Percentiles rank a stretch among this genome's conserved stretches.
These are phyloP conservation scores for Alternaria rosae DNA, from an alignment of 2,329 filamentous ascomycete genomes.

Conservation along the genomic window DNA sequence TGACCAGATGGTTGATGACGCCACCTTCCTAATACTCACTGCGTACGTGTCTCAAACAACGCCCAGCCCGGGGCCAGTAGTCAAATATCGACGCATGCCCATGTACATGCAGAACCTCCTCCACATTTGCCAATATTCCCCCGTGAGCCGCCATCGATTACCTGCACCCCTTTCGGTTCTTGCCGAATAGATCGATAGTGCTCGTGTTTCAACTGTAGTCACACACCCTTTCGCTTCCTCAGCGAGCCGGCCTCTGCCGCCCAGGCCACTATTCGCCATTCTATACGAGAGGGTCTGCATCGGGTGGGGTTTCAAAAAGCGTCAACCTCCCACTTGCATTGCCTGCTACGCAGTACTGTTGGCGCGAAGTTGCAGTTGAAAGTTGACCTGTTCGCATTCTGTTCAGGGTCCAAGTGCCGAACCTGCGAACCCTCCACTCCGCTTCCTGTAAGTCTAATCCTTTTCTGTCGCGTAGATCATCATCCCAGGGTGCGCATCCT, in stretches of 20 bases:
- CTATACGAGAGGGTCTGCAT: conserved; percentile 18
- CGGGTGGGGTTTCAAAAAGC: conserved; percentile 21
- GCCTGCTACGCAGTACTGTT: not conserved
- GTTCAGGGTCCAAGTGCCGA: conserved; percentile 11
- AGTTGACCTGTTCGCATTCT: not conserved
- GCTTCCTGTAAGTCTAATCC: conserved; percentile 25
- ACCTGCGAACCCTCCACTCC: conserved; percentile 12
- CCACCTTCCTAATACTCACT: conserved; percentile 10
- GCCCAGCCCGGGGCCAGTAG: conserved; percentile 5
- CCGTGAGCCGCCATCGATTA: conserved; percentile 13
- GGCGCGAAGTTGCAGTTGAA: not conserved
- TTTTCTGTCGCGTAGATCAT: conserved; percentile 19
- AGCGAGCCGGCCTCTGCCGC: conserved; percentile 26
- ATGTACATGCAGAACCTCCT: not conserved
- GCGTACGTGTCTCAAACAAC: conserved; percentile 11
- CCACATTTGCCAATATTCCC: conserved; percentile 6
- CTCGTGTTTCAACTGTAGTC: conserved; percentile 14
- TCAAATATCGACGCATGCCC: conserved; percentile 15
- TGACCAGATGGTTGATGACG: conserved; percentile 5
- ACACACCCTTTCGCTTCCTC: conserved; percentile 20
- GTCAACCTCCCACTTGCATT: conserved; percentile 18
- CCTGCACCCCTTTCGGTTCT: conserved; percentile 17
- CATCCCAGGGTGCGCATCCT: conserved; percentile 28
- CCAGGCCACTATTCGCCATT: conserved; percentile 17
- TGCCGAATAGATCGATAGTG: conserved; percentile 25